Evolutionary conservation across 2,329 filamentous ascomycete species (phyloP), one percentile per base, ranked within the genome.

Genomic region (Colletotrichum musae): DNA sequence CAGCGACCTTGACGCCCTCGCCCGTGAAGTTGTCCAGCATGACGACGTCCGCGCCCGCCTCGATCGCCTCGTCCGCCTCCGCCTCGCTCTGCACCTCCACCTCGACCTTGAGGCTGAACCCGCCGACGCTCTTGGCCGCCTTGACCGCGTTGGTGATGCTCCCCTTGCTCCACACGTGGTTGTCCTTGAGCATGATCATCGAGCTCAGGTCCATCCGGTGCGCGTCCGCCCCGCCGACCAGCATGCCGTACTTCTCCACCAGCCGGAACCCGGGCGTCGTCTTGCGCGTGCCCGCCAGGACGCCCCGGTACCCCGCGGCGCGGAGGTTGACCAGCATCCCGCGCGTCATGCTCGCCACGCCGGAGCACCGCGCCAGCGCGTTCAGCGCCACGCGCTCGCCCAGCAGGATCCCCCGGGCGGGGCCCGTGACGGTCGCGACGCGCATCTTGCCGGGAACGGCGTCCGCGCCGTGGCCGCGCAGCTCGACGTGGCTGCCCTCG

Each of bases 151-250:
- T 90, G 1, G 92, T 91, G 80, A 99, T 98, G 77, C 92, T 93
- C 28, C 92, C 92, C 62, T 93, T 92, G 71, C 94, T 94, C 92
- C 95, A 98, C 66, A 99, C 92, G 82, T 99, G 96, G 82, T 99
- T 99, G 82, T 99, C 96, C 85, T 99, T 99, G 73, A 99, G 87
- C 96, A 99, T 99, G 65, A 95, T 95, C 96, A 99, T 98, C 72
- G 92, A 89, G 79, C 91, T 93, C 65, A 99, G 85, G 79, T 99
- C 96, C 82, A 97, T 94, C 39, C 96, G 87, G 80, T 99, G 96
- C 3, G 92, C 89, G 81, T 99, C 96, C 16, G 94, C 95, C 12
- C 96, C 96, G 65, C 95, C 96, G 16, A 97, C 92, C 24, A 98
- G 85, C 92, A 99, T 98, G 74, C 94, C 96, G 81, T 99, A 99